A percentile compares a stretch with the other conserved stretches of the same genome.
Conservation (phyloP, 1,139 yeast genomes). For the Hyphopichia fennica region DNA sequence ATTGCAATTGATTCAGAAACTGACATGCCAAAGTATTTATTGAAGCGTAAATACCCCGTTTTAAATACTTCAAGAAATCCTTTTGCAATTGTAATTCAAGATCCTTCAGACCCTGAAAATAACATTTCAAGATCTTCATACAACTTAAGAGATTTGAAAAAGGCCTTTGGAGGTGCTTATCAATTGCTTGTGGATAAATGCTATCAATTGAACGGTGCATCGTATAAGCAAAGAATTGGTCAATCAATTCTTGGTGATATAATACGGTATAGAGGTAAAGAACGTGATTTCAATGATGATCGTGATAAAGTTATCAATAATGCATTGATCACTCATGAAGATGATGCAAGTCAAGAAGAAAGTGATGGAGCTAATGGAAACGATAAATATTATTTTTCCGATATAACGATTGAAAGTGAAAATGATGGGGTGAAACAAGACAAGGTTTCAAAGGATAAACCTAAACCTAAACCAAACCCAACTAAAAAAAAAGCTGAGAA, state of each 20-base stretch:
- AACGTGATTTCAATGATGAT: conserved; percentile 79
- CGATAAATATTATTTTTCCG: conserved; percentile 43
- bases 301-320: conserved; percentile 62
- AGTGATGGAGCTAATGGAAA: conserved; percentile 36
- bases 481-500: neutral
- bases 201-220: conserved; percentile 54
- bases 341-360: conserved; percentile 18
- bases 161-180: conserved; percentile 90
- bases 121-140: conserved; percentile 87
- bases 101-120: conserved; percentile 81
- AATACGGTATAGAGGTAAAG: conserved; percentile 71
- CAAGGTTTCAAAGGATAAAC: neutral
- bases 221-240: conserved; percentile 69
- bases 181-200: conserved; percentile 76
- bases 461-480: neutral
- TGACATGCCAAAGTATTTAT: conserved; percentile 52
- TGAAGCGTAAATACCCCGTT: conserved; percentile 55
- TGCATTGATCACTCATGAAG: conserved; percentile 44
- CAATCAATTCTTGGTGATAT: conserved; percentile 80
- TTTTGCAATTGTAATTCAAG: conserved; percentile 79
- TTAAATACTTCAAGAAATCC: conserved; percentile 55
- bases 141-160: conserved; percentile 76
- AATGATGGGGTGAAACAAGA: conserved; percentile 15
- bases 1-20: conserved; percentile 57
- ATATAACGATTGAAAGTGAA: conserved; percentile 43